Evolutionary conservation across 345 rosid genomes (phyloP), one percentile per base, ranked within the genome.

Genomic region (Gossypium rotundifolium): DNA sequence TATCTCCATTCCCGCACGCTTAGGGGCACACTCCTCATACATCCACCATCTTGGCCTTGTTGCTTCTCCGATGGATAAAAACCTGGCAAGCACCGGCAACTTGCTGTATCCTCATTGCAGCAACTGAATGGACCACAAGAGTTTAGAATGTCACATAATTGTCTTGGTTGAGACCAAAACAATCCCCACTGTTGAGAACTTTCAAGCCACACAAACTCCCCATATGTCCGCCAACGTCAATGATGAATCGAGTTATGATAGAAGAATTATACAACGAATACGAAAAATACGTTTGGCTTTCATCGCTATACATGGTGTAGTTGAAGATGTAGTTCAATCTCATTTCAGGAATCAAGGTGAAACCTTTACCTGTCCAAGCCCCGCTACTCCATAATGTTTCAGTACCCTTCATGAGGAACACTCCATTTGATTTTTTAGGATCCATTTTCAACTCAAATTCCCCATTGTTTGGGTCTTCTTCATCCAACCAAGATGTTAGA

Each of bases 331-430:
- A 54, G 10, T 76, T 71, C 38, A 54, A 38, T 71, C 52, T 71
- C 51, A 54, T 40, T 54, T 55, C 33, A 33, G 74, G 64, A 0
- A 58, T 55, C 4, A 79, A 82, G 9, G 79, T 81, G 38, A 87
- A 87, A 61, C 79, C 25, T 1, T 45, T 2, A 5, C 84, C 91
- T 60, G 81, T 82, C 91, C 89, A 87, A 1, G 86, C 73, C 16
- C 91, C 91, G n/a, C 74, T 72, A 0, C 79, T 25, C 46, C 70
- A 81, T 54, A 29, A 22, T 40, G 54, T 64, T 1, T 14, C 46
- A 0, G 74, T 65, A 16, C 84, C 65, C 0, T 59, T 70, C 71
- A 51, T 53, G 13, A 87, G 55, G 9, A 80, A 18, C 18, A 85
- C 59, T 59, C 82, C 82, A 9, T 88, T 85, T 62, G 62, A 79